Conservation (phyloP, 2,329 filamentous ascomycete species). For the Aspergillus quadricinctus region DNA sequence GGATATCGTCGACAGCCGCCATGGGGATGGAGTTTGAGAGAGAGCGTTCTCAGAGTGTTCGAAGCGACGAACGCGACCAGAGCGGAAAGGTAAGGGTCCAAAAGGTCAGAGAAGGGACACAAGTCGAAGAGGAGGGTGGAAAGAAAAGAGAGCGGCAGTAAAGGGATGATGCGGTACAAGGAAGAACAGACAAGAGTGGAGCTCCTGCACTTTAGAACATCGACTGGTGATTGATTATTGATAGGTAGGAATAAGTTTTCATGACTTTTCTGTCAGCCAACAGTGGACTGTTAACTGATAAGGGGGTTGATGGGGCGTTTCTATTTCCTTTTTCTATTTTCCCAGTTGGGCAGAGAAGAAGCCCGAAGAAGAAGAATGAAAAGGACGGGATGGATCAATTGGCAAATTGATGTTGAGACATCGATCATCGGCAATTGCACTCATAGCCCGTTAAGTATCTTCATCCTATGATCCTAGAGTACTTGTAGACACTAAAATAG, state of each 20-base stretch:
- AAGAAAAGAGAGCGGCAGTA: background rate
- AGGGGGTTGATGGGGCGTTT: background rate
- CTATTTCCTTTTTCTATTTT: background rate
- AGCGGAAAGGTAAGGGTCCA: background rate
- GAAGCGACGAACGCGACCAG: background rate
- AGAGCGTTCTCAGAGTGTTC: background rate
- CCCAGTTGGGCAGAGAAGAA: background rate
- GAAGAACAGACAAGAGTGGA: background rate
- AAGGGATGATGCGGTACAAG: background rate
- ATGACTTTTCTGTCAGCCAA: background rate
- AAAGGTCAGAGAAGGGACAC: background rate
- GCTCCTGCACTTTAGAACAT: background rate
- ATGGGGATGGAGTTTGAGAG: conserved; percentile 19
- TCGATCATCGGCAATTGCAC: background rate
- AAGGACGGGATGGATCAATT: background rate
- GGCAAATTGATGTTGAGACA: background rate
- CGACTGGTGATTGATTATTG: background rate
- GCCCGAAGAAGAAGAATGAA: background rate
- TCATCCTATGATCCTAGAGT: no score
- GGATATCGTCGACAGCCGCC: conserved; percentile 50
- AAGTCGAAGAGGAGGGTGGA: background rate
- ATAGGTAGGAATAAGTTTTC: background rate
- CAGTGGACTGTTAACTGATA: background rate
- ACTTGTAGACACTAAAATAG: background rate
- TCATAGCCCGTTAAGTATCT: no score